Conservation (phyloP, 495 filamentous ascomycete species). For the Evernia prunastri region DNA sequence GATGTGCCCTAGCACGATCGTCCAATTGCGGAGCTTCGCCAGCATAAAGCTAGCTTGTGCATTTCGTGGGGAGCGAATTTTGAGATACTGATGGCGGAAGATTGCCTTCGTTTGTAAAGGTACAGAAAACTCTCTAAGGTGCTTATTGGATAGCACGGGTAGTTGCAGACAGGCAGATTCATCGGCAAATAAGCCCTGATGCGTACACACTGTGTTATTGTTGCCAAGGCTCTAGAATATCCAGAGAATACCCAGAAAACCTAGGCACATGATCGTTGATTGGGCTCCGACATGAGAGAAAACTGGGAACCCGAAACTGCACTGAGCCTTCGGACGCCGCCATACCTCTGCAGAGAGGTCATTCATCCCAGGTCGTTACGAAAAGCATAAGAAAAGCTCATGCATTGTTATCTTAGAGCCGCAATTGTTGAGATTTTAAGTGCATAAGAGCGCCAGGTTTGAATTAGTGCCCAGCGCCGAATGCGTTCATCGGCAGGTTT, state of each 20-base stretch:
- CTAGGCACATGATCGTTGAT: conserved; percentile 13
- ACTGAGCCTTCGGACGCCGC: neutral
- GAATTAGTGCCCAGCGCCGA: neutral
- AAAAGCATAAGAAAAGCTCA: neutral
- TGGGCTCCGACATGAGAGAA: neutral
- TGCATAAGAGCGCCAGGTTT: neutral
- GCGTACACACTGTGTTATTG: neutral
- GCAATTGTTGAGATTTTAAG: neutral
- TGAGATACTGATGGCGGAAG: neutral
- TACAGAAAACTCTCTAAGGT: conserved; percentile 5
- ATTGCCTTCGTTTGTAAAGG: neutral
- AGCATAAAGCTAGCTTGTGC: neutral
- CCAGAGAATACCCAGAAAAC: conserved; percentile 9
- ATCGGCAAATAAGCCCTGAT: neutral
- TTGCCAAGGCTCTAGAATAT: conserved; percentile 13
- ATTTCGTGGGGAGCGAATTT: neutral
- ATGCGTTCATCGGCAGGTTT: neutral
- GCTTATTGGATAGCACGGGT: conserved; percentile 6
- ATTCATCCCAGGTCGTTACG: neutral
- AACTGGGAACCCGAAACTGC: conserved; percentile 1
- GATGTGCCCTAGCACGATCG: neutral
- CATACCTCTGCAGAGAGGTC: neutral
- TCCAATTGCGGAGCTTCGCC: conserved; percentile 9
- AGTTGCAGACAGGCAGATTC: conserved; percentile 2
- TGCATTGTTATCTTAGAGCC: conserved; percentile 7